These are phyloP conservation scores for Gossypium schwendimanii DNA, from an alignment of 441 rosid species.

Conservation along the genomic window DNA sequence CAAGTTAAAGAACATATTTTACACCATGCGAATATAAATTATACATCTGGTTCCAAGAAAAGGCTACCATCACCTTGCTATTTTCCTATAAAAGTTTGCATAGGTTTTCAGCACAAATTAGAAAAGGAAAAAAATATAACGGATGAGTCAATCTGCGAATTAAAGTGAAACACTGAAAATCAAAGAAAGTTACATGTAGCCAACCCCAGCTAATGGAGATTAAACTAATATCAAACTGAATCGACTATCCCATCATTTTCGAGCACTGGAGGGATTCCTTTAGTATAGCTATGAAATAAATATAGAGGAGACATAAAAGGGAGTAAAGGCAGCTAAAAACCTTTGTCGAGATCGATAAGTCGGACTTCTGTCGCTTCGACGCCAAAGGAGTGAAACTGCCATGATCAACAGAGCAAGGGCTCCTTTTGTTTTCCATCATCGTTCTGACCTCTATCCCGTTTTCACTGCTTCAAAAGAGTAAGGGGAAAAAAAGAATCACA, in stretches of 20 bases:
- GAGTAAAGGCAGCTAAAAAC: slow-evolving; percentile 24
- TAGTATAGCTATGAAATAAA: background rate
- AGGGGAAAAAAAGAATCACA: background rate
- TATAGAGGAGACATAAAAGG: background rate
- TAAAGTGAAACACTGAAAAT: background rate
- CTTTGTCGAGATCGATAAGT: slow-evolving; percentile 64
- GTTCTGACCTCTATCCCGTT: slow-evolving; percentile 26
- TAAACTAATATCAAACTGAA: background rate
- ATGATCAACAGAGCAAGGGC: slow-evolving; percentile 62
- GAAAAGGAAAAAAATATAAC: background rate
- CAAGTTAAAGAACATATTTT: background rate
- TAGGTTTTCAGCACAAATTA: background rate
- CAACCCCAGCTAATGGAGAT: background rate
- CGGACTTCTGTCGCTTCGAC: slow-evolving; percentile 70
- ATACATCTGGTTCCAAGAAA: background rate
- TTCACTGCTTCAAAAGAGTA: slow-evolving; percentile 23
- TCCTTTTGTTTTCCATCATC: slow-evolving; percentile 81
- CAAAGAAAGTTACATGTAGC: background rate
- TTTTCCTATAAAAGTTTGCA: background rate
- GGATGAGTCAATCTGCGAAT: background rate
- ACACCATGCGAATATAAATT: background rate
- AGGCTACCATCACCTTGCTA: background rate
- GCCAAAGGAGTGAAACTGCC: slow-evolving; percentile 42
- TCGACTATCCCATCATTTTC: background rate
- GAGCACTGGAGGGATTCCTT: background rate